phyloP scores from a whole-genome alignment of 345 rosid species.

The Bruguiera parviflora region DNA sequence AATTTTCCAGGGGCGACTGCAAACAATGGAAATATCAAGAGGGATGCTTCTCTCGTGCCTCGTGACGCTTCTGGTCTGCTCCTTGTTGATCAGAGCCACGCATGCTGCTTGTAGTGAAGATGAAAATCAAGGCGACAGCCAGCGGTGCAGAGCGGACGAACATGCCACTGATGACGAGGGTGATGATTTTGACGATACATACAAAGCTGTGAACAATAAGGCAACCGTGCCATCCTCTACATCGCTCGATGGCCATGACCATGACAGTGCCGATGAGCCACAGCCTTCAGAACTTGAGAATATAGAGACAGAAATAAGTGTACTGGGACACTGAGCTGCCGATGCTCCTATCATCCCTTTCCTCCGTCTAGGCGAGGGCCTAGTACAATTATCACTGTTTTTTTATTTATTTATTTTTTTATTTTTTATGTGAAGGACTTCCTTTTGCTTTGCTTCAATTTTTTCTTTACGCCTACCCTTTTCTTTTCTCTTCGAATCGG shows the following conservation, averaged over 20 bases:
- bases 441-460: background rate
- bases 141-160: conserved; percentile 2
- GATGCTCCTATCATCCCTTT: background rate
- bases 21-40: conserved; percentile 19
- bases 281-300: background rate
- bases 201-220: conserved; percentile 25
- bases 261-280: background rate
- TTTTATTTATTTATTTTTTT: too few species aligned
- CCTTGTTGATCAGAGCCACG: conserved; percentile 15
- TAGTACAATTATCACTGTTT: background rate
- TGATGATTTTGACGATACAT: conserved; percentile 35
- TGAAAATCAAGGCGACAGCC: background rate
- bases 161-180: conserved; percentile 5
- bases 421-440: too few species aligned
- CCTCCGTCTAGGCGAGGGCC: background rate
- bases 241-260: background rate
- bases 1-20: too few species aligned
- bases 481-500: background rate
- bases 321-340: background rate
- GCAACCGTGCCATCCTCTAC: background rate
- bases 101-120: conserved; percentile 1
- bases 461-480: background rate
- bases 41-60: conserved; percentile 13
- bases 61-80: conserved; percentile 11
- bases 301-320: background rate